These are phyloP conservation scores for Acacia melanoxylon DNA, from an alignment of 306 rosid genomes.

Conservation along the genomic window DNA sequence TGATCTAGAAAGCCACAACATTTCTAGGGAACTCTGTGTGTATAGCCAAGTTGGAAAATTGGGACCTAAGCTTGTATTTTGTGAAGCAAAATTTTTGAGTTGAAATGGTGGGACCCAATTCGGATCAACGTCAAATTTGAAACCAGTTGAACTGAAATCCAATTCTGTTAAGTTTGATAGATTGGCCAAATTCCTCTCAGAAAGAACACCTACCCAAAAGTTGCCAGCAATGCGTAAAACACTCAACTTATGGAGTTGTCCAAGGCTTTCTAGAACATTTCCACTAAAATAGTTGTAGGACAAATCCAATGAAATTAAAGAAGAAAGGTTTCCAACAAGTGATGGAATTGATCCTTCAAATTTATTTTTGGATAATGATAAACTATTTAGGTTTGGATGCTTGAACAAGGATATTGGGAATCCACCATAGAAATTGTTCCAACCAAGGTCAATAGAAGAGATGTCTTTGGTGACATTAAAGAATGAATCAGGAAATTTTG, in stretches of 20 bases:
- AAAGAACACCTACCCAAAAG: no score
- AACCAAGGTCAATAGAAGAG: background rate
- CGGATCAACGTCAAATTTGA: background rate
- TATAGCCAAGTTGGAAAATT: no score
- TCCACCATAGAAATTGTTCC: background rate
- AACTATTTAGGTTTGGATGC: conserved; percentile 7
- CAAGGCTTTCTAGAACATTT: no score
- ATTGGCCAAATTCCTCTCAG: no score
- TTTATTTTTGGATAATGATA: no score
- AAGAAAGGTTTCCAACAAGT: background rate
- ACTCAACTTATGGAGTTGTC: no score
- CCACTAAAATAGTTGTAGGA: background rate
- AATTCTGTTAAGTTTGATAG: background rate
- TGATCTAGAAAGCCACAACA: no score
- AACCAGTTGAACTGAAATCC: background rate
- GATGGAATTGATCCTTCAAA: background rate
- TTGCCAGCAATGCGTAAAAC: no score
- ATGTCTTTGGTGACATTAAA: background rate
- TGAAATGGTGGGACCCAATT: no score
- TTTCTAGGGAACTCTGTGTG: no score
- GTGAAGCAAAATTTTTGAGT: no score
- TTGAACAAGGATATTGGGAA: conserved; percentile 26
- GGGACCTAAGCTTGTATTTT: no score
- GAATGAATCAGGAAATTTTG: background rate
- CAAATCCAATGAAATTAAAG: background rate